Conservation (phyloP, 257 asterid species). For the Solanum commersonii region DNA sequence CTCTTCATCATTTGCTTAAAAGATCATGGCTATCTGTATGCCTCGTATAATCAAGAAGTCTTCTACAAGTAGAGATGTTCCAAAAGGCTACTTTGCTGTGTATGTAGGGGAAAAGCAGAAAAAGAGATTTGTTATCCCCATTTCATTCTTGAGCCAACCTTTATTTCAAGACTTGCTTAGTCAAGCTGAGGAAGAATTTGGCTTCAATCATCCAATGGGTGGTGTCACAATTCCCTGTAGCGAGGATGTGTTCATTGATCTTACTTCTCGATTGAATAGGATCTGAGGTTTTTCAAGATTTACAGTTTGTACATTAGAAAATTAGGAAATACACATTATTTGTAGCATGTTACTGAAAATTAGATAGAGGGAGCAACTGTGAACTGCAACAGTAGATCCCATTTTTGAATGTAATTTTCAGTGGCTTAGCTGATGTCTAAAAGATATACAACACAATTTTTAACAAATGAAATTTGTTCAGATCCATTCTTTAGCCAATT, state of each 20-base stretch:
- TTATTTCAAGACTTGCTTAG: constrained; percentile 29
- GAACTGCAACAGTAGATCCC: neutral
- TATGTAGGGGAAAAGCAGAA: constrained; percentile 39
- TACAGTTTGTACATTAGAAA: neutral
- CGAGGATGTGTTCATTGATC: constrained; percentile 19
- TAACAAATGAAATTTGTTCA: neutral
- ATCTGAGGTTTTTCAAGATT: neutral
- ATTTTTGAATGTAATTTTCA: neutral
- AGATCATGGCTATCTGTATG: neutral
- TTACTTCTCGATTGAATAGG: constrained; percentile 15
- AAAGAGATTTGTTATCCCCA: constrained; percentile 22
- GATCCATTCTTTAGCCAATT: neutral
- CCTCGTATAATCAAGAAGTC: neutral
- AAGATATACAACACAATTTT: neutral
- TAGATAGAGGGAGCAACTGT: neutral
- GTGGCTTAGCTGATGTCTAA: neutral
- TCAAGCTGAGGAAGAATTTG: constrained; percentile 28
- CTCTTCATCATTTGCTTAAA: neutral
- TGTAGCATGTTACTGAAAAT: neutral
- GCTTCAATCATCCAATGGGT: constrained; percentile 8
- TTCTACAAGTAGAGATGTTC: constrained; percentile 9
- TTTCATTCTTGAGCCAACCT: constrained; percentile 29
- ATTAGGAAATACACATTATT: neutral
- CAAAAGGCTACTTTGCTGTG: constrained; percentile 48
- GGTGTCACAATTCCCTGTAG: neutral